Evolutionary conservation across 1,284 basidiomycete genomes (phyloP), one percentile per base, ranked within the genome.

Genomic region (Cryptococcus maquisensis): DNA sequence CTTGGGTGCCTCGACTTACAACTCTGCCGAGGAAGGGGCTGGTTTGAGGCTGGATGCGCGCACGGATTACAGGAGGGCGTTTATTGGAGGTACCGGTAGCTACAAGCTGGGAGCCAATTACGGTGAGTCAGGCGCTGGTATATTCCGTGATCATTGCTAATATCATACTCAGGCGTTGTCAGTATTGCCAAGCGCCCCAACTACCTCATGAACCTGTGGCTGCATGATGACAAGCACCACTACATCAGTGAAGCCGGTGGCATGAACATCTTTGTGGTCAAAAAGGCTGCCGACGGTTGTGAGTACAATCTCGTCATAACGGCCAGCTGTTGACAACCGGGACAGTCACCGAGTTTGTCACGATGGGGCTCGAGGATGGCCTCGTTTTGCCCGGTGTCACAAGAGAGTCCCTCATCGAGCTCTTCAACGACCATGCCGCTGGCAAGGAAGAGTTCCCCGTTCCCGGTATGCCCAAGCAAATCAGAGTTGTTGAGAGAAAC

Each of bases 101-200:
- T 74, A 67, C 64, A 74, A 73, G 65, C 62, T 74, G 40, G 72
- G 72, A 21, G 72, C 72, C 23, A 74, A 74, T 58, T 74, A 74
- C 55, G 71, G 70, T 69, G 47, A 57, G 66, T 60, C 13, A 20
- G 15, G 13, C 28, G 18, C 3, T 15, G 3, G 23, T 15, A 21
- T 18, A 26, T 44, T 16, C 9, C 7, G 16, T 15, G 38, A 10
- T 15, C 20, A n/a, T n/a, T 10, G 3, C 20, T 43, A n/a, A 16
- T 13, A 21, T 20, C 24, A 16, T 16, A 3, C 4, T 28, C 69
- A 69, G 72, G 46, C 68, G 28, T 70, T 46, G 71, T 72, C 36
- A 64, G 59, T 23, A 63, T 72, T 35, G 67, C 72, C 36, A 73
- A 73, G 62, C 66, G 68, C 57, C 64, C 64, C n/a, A 71, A 70